Percentiles rank a stretch among this genome's conserved stretches.
These are phyloP conservation scores for Stylonectria norvegica DNA, from an alignment of 2,329 filamentous ascomycete genomes.

Conservation along the genomic window DNA sequence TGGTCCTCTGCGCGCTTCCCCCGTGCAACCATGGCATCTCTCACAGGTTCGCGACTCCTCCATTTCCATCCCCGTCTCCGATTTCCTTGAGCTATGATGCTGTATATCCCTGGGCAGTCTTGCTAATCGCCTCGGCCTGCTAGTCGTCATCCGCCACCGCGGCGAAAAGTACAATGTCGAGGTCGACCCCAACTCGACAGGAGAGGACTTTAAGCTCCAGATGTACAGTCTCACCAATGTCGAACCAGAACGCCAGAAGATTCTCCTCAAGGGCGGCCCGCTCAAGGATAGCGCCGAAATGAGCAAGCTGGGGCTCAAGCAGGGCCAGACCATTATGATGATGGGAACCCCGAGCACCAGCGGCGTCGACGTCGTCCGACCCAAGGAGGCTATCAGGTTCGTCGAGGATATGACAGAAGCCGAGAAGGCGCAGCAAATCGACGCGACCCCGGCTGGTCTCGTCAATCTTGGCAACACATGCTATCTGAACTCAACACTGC, in stretches of 20 bases:
- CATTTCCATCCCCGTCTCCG: slow-evolving; percentile 1
- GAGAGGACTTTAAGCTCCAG: slow-evolving; percentile 93
- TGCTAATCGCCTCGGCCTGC: slow-evolving; percentile 14
- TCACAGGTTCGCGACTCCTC: slow-evolving; percentile 46
- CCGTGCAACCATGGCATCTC: slow-evolving; percentile 47
- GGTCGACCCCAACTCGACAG: slow-evolving; percentile 76
- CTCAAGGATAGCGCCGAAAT: slow-evolving; percentile 94
- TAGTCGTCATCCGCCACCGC: slow-evolving; percentile 90
- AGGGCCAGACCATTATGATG: slow-evolving; percentile 89
- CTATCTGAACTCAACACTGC: slow-evolving; percentile 97
- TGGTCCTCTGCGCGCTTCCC: neutral
- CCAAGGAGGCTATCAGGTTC: slow-evolving; percentile 81
- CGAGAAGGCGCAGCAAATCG: slow-evolving; percentile 77
- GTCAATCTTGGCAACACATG: slow-evolving; percentile 96
- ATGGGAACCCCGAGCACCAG: slow-evolving; percentile 81
- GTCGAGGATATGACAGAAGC: slow-evolving; percentile 97
- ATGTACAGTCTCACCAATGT: slow-evolving; percentile 93
- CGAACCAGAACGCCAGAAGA: slow-evolving; percentile 94
- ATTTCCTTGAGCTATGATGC: neutral
- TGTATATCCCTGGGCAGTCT: too few species aligned
- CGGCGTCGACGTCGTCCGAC: slow-evolving; percentile 60
- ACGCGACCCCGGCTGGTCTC: slow-evolving; percentile 82
- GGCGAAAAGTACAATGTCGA: slow-evolving; percentile 96
- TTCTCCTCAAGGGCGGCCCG: slow-evolving; percentile 88
- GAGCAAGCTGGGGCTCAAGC: slow-evolving; percentile 77